These are phyloP conservation scores for Leishmania tarentolae DNA, from an alignment of 208 protist genomes.

Conservation along the genomic window DNA sequence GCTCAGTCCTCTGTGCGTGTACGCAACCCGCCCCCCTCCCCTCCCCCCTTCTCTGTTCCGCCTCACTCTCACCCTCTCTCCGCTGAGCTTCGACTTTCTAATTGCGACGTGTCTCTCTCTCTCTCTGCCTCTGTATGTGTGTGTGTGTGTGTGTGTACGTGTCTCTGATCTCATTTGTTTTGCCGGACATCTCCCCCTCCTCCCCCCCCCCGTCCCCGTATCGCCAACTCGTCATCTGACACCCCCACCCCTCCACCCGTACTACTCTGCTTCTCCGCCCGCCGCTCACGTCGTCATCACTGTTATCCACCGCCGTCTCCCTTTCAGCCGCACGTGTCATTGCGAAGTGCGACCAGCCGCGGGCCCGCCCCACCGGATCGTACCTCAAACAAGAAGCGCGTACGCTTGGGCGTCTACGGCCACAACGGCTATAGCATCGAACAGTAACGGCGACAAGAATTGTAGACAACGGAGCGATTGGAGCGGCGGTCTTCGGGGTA, in stretches of 20 bases:
- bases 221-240: neutral
- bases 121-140: slow-evolving; percentile 2
- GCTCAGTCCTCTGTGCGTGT: neutral
- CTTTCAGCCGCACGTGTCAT: neutral
- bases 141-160: neutral
- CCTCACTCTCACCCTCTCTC: neutral
- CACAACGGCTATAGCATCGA: neutral
- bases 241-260: neutral
- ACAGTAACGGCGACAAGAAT: neutral
- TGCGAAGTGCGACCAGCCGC: neutral
- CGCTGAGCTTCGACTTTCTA: neutral
- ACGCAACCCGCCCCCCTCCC: neutral
- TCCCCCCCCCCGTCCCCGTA: too few relatives aligned
- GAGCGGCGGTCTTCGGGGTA: neutral
- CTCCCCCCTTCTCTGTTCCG: too few relatives aligned
- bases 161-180: neutral
- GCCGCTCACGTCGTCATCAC: neutral
- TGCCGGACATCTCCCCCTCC: neutral
- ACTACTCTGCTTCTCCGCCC: neutral
- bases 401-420: neutral
- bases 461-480: neutral
- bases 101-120: neutral
- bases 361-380: neutral
- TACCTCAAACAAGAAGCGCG: neutral
- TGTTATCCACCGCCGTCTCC: neutral